Base-by-base conservation (phyloP, 805 yeast species). In the Candida ipomoeae region DNA sequence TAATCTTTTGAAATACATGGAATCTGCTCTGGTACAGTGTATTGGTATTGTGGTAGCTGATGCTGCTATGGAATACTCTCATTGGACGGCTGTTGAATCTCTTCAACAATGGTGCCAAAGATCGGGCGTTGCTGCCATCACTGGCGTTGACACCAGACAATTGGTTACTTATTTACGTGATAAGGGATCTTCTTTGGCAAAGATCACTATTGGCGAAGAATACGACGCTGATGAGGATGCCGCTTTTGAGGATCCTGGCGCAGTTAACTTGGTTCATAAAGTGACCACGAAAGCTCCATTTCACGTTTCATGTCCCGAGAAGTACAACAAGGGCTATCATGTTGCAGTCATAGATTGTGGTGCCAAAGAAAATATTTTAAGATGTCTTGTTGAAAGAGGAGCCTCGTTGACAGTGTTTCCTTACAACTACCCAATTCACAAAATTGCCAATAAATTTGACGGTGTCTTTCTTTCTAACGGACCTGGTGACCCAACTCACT, bases 1-100 rank as follows among this genome's bases (percentile, higher is more conserved):
- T 73, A 88, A 89, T 60, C 74, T 94, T 58, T 80, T 92, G 65
- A 89, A 88, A 69, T 89, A 89, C 71, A 85, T 94, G 72, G 99
- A 94, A 74, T 82, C 91, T 51, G 94, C 97, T 5, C 81, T 80
- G 59, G 84, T 89, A 50, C 98, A 94, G 72, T 91, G 97, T 71
- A 84, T 87, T 54, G 99, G 98, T 60, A 89, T 94, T 52, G 96
- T 94, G 44, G 99, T 94, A 26, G 87, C 96, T 40, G 97, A 94
- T 65, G 96, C 82, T 49, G 98, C 99, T 20, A 80, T 91, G 79
- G 81, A 90, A 67, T 89, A 92, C 71, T 89, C 97, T n/a, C 99
- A 94, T 69, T 94, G 99, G 99, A 91, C 98, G 35, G 99, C 99
- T 3, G 96, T 94, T 33, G 98, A 94, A 74, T 85, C 96, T 17